A percentile compares a stretch with the other conserved stretches of the same genome.
These are phyloP conservation scores for Hypsizygus ulmarius DNA, from an alignment of 1,284 basidiomycete species.

Conservation along the genomic window DNA sequence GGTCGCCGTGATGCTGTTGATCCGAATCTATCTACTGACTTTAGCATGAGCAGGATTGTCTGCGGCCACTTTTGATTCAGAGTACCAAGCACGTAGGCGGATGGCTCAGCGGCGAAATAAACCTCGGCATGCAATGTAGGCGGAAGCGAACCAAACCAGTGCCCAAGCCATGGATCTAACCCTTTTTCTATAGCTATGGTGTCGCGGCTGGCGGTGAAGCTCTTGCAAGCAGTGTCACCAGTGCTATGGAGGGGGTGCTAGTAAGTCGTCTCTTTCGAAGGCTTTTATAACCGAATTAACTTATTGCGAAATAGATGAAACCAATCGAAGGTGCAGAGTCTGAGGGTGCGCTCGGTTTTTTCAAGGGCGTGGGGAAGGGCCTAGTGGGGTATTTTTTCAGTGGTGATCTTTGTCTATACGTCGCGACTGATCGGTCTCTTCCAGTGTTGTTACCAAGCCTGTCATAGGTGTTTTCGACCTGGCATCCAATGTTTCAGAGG, in stretches of 20 bases:
- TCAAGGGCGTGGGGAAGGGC: slow-evolving; percentile 97
- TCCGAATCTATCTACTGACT: background rate
- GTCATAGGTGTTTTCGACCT: slow-evolving; percentile 97
- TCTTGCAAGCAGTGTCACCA: slow-evolving; percentile 90
- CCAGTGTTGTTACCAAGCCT: slow-evolving; percentile 91
- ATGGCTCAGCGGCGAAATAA: slow-evolving; percentile 91
- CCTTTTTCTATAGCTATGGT: slow-evolving; percentile 67
- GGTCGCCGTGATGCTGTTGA: slow-evolving; percentile 42
- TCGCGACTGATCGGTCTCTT: slow-evolving; percentile 12
- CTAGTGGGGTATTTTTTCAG: slow-evolving; percentile 75
- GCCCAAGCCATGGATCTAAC: slow-evolving; percentile 12
- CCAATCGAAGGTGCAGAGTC: slow-evolving; percentile 96
- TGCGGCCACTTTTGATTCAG: slow-evolving; percentile 93
- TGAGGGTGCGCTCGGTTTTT: slow-evolving; percentile 93
- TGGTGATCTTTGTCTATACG: slow-evolving; percentile 2
- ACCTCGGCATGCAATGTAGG: slow-evolving; percentile 92
- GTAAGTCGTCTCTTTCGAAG: slow-evolving; percentile 44
- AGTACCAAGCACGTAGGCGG: slow-evolving; percentile 89
- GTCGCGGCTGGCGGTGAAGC: slow-evolving; percentile 94
- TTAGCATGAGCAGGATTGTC: slow-evolving; percentile 68
- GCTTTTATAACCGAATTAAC: slow-evolving; percentile 3
- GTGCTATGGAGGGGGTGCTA: slow-evolving; percentile 94
- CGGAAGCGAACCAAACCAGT: slow-evolving; percentile 3
- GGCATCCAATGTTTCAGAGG: slow-evolving; percentile 94
- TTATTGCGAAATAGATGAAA: slow-evolving; percentile 60